Evolutionary conservation across 768 basidiomycete genomes (phyloP), one percentile per base, ranked within the genome.

Genomic region (Phanerodontia chrysosporium): DNA sequence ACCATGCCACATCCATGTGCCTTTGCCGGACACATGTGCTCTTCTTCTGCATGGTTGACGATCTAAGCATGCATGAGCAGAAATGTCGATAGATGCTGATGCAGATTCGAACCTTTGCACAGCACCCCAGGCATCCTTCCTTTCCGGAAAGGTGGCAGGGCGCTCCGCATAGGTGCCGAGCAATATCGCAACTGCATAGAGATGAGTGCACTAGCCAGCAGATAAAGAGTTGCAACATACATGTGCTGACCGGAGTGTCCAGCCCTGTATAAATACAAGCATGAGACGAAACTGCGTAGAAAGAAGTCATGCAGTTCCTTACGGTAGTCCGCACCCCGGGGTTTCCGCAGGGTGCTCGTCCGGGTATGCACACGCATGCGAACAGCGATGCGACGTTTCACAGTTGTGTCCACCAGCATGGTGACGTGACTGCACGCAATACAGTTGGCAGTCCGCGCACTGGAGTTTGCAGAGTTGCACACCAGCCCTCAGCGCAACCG

Each of bases 1-100:
- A 79, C 85, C 76, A 78, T 69, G 24, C 83, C 85, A 55, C 86
- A 87, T 39, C 76, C 77, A 59, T 87, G 86, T 0, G 76, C 64
- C 22, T 71, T 67, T 2, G 83, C 81, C 0, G 83, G 76, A 62
- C 85, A 87, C 51, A 78, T 58, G 62, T 86, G 86, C 10, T 76
- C 78, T 0, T 74, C 75, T 7, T 77, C 83, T 1, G 54, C 42
- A 55, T 86, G 84, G 18, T 74, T 75, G 2, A 74, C 72, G 3
- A 78, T 70, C 83, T 87, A 62, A 16, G 32, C 13, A 7, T 35
- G 6, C 13, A 13, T 39, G 3, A 16, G 48, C 14, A n/a, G 45
- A 45, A 6, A 49, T 32, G n/a, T 53, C 18, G 30, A 29, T 29
- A 14, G n/a, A 32, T 45, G 57, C 21, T 24, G 2, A 25, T 36